Conservation (phyloP, 1,284 basidiomycete species). For the Ustilago trichophora region DNA sequence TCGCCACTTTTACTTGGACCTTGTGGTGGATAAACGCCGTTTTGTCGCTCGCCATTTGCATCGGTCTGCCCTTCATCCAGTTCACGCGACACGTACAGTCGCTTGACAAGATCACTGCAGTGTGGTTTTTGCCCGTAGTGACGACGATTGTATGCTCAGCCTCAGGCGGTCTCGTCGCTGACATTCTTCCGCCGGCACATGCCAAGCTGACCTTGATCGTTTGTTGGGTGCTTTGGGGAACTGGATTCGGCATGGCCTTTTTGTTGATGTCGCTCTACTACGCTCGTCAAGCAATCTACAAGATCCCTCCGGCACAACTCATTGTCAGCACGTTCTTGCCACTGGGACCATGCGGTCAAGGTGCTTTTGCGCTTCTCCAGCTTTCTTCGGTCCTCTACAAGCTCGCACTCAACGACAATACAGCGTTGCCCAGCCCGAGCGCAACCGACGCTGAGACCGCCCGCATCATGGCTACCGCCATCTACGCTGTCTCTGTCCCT, state of each 20-base stretch:
- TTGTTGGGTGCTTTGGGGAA: slow-evolving; percentile 69
- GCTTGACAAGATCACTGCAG: slow-evolving; percentile 66
- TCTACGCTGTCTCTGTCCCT: slow-evolving; percentile 42
- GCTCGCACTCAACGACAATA: slow-evolving; percentile 14
- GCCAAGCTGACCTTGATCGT: slow-evolving; percentile 72
- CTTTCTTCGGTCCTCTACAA: slow-evolving; percentile 62
- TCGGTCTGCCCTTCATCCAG: slow-evolving; percentile 76
- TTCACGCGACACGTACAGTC: slow-evolving; percentile 74
- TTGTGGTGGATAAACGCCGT: slow-evolving; percentile 79
- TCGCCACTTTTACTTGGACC: slow-evolving; percentile 74
- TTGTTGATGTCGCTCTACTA: slow-evolving; percentile 73
- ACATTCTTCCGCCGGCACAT: slow-evolving; percentile 69
- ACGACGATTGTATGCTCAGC: slow-evolving; percentile 76
- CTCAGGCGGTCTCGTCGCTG: slow-evolving; percentile 73
- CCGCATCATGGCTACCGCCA: slow-evolving; percentile 44
- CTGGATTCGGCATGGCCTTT: slow-evolving; percentile 70
- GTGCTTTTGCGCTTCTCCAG: slow-evolving; percentile 72
- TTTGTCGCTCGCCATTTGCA: slow-evolving; percentile 73
- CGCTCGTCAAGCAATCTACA: slow-evolving; percentile 70
- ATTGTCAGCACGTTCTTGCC: slow-evolving; percentile 75
- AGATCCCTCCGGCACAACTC: slow-evolving; percentile 68
- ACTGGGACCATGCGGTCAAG: slow-evolving; percentile 73
- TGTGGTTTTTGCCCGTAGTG: slow-evolving; percentile 75
- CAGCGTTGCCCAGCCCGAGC: slow-evolving; percentile 11
- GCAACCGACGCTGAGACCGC: slow-evolving; percentile 23